Evolutionary conservation across 768 basidiomycete species (phyloP), one percentile per base, ranked within the genome.

Genomic region (Clavaria fumosa): DNA sequence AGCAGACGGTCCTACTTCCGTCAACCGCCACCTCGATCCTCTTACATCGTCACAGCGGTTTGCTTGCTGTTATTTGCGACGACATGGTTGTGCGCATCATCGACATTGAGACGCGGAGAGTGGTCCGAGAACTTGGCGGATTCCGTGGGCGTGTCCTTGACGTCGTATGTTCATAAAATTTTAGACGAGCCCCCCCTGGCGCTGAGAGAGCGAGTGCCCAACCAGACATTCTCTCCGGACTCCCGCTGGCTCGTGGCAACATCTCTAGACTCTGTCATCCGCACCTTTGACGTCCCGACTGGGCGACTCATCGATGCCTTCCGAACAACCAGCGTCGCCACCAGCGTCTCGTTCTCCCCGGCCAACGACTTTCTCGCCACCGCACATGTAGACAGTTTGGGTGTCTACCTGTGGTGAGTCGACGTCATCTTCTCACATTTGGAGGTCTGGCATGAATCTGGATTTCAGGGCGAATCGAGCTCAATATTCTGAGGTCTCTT

Each of bases 291-390:
- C 52, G 69, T 99, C 18, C 93, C 95, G 1, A 88, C 90, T 12
- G 90, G 91, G 4, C 68, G 76, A 19, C 63, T 97, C 24, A 90
- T 99, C 37, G 89, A 97, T 49, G 86, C 76, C 0, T 97, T 99
- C 64, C 70, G 73, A 38, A 89, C 88, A 6, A 60, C 79, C 20
- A 85, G 80, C 46, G 70, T 93, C 18, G 86, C 93, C 4, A 91
- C 86, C 0, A 88, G 80, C 50, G 59, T 99, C 14, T 69, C 86
- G 1, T 93, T 99, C 55, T 96, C 91, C 2, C 95, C 95, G 0
- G 80, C 88, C 0, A 82, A 83, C 39, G 95, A 97, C 55, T 97
- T 99, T 61, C 59, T 99, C 44, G 95, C 95, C 1, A 91, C 91
- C 7, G 68, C 86, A 1, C 95, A 99, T 53, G 76, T 95, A 4